These are phyloP conservation scores for Mycena alexandri DNA, from an alignment of 768 basidiomycete species.

Conservation along the genomic window DNA sequence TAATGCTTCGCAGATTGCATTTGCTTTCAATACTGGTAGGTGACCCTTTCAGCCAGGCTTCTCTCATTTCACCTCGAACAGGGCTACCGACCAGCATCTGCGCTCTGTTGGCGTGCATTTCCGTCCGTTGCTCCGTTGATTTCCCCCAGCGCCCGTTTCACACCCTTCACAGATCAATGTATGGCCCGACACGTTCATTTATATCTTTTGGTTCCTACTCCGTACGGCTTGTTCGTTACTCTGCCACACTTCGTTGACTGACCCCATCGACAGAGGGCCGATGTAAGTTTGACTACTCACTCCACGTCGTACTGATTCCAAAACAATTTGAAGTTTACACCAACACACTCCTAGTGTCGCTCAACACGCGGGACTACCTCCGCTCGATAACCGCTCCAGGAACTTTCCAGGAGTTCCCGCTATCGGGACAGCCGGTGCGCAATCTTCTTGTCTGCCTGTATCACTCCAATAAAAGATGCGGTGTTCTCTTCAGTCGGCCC, in stretches of 20 bases:
- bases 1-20: background rate
- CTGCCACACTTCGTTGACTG: background rate
- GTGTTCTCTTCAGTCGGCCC: background rate
- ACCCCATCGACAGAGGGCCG: background rate
- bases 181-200: slow-evolving; percentile 19
- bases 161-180: slow-evolving; percentile 2
- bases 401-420: slow-evolving; percentile 1
- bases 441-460: too few species aligned
- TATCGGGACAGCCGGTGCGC: background rate
- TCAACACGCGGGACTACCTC: slow-evolving; percentile 22
- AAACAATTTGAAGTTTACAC: slow-evolving; percentile 14
- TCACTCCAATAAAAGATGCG: too few species aligned
- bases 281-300: background rate
- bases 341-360: slow-evolving; percentile 13
- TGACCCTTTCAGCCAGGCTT: background rate
- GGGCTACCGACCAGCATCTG: slow-evolving; percentile 18
- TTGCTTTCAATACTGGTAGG: background rate
- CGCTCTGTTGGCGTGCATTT: slow-evolving; percentile 10
- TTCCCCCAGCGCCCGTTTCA: background rate
- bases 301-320: background rate
- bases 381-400: background rate
- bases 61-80: background rate
- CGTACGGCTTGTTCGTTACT: background rate
- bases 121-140: background rate
- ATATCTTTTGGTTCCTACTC: slow-evolving; percentile 24